These are phyloP conservation scores for Aspergillus bombycis DNA, from an alignment of 2,329 filamentous ascomycete genomes.

Conservation along the genomic window DNA sequence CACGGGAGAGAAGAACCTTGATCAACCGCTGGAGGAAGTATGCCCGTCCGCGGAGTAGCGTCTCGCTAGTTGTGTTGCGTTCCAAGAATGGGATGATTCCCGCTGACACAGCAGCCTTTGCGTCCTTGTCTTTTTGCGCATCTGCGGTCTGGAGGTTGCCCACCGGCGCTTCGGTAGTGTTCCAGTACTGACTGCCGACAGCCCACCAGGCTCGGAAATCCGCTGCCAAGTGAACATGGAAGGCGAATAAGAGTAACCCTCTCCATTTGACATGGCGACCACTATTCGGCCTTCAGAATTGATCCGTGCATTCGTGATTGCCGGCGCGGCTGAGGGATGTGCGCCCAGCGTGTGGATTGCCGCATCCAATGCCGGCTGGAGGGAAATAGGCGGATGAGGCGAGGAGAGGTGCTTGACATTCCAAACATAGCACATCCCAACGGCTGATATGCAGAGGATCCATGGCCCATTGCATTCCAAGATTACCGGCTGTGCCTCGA, in stretches of 20 bases:
- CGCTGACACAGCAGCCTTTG: slow-evolving; percentile 69
- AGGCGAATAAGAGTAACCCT: slow-evolving; percentile 87
- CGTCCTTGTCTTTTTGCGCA: slow-evolving; percentile 59
- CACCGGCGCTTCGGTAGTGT: slow-evolving; percentile 89
- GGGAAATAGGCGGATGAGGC: slow-evolving; percentile 84
- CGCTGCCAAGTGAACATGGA: slow-evolving; percentile 91
- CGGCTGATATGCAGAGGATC: slow-evolving; percentile 85
- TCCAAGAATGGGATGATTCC: slow-evolving; percentile 93
- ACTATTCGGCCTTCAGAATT: slow-evolving; percentile 86
- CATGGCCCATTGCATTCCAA: slow-evolving; percentile 87
- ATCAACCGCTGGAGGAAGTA: slow-evolving; percentile 90
- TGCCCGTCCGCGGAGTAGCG: slow-evolving; percentile 85
- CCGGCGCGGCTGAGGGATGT: slow-evolving; percentile 77
- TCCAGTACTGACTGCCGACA: slow-evolving; percentile 98
- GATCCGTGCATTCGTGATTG: slow-evolving; percentile 86
- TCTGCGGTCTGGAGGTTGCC: slow-evolving; percentile 76
- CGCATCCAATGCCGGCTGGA: slow-evolving; percentile 86
- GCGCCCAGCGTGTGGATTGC: slow-evolving; percentile 77
- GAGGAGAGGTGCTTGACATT: slow-evolving; percentile 81
- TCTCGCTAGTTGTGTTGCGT: slow-evolving; percentile 91
- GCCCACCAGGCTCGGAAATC: slow-evolving; percentile 98
- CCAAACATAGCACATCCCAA: slow-evolving; percentile 91
- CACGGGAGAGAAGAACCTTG: slow-evolving; percentile 82
- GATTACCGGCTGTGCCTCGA: slow-evolving; percentile 93
- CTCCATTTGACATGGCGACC: slow-evolving; percentile 90